A percentile compares a stretch with the other conserved stretches of the same genome.
These are phyloP conservation scores for Tubosaeta brunneosetosa DNA, from an alignment of 768 basidiomycete genomes.

Conservation along the genomic window DNA sequence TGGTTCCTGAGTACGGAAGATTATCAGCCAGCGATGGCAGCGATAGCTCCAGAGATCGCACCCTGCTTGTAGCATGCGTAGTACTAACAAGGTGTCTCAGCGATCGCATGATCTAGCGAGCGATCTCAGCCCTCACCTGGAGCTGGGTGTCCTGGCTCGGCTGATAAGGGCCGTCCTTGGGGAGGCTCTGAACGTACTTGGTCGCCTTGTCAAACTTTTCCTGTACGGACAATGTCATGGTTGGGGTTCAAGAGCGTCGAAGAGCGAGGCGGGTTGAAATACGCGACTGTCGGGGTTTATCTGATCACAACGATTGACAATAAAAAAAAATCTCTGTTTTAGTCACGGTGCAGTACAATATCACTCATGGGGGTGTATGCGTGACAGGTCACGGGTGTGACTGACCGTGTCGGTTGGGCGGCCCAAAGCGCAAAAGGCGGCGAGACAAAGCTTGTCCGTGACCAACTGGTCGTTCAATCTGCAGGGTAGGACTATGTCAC, in stretches of 20 bases:
- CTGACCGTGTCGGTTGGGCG: conserved; percentile 15
- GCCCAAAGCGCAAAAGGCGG: conserved; percentile 2
- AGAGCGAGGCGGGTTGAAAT: no score
- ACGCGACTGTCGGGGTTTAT: conserved; percentile 6
- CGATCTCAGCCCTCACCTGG: conserved; percentile 47
- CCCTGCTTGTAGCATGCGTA: conserved; percentile 95
- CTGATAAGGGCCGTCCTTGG: conserved; percentile 69
- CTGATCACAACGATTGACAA: conserved; percentile 19
- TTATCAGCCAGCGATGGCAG: background rate
- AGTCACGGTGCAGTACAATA: no score
- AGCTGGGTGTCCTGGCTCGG: conserved; percentile 74
- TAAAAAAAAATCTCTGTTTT: no score
- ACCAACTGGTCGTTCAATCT: conserved; percentile 7
- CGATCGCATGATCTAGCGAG: conserved; percentile 3
- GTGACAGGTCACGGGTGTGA: conserved; percentile 23
- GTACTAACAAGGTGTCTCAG: conserved; percentile 53
- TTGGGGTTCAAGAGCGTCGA: conserved; percentile 17
- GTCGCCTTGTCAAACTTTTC: conserved; percentile 77
- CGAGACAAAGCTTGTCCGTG: conserved; percentile 11
- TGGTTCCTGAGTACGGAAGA: conserved; percentile 48
- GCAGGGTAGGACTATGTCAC: conserved; percentile 21
- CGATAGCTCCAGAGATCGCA: conserved; percentile 24
- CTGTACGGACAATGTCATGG: conserved; percentile 46
- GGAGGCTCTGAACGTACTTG: conserved; percentile 58
- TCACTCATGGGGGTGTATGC: no score